Evolutionary conservation across 352 stramenopile species (phyloP).

Genomic region (Thalassiosira oceanica): DNA sequence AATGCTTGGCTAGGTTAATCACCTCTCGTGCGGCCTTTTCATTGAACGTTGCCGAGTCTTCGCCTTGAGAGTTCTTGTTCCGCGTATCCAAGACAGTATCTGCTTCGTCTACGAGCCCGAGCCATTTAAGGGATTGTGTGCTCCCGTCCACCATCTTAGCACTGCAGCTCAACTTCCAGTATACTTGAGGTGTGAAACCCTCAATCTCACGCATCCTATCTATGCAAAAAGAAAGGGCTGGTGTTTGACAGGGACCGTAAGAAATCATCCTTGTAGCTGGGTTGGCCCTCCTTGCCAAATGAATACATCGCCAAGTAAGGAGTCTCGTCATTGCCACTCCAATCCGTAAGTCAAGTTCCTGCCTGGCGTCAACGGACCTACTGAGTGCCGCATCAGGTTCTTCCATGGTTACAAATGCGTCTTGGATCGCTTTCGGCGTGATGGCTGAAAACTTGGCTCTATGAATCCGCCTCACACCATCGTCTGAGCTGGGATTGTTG

Average conservation of each 20-base stretch:
- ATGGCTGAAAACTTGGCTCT: conserved; percentile 80
- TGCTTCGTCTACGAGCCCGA: not conserved
- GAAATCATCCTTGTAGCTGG: conserved; percentile 74
- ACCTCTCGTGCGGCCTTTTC: conserved; percentile 5
- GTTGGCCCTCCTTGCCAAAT: conserved; percentile 63
- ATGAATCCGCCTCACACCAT: conserved; percentile 45
- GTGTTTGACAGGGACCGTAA: conserved; percentile 82
- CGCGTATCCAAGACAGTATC: conserved; percentile 3
- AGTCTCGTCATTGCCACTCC: conserved; percentile 58
- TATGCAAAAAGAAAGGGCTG: conserved; percentile 81
- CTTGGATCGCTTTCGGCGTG: conserved; percentile 71
- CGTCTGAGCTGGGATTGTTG: conserved; percentile 15
- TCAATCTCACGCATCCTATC: conserved; percentile 78
- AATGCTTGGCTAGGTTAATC: conserved; percentile 8
- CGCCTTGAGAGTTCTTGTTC: not conserved
- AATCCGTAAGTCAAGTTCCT: conserved; percentile 82
- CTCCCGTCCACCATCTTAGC: not conserved
- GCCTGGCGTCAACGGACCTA: conserved; percentile 71
- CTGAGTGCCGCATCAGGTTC: conserved; percentile 44
- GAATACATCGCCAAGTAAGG: conserved; percentile 37
- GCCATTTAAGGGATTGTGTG: conserved; percentile 7
- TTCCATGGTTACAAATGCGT: conserved; percentile 68
- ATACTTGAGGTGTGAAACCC: conserved; percentile 47
- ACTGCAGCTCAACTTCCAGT: conserved; percentile 19
- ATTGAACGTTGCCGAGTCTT: conserved; percentile 14